Base-by-base conservation (phyloP, 768 basidiomycete species). In the Pilatotrama ljubarskyi region DNA sequence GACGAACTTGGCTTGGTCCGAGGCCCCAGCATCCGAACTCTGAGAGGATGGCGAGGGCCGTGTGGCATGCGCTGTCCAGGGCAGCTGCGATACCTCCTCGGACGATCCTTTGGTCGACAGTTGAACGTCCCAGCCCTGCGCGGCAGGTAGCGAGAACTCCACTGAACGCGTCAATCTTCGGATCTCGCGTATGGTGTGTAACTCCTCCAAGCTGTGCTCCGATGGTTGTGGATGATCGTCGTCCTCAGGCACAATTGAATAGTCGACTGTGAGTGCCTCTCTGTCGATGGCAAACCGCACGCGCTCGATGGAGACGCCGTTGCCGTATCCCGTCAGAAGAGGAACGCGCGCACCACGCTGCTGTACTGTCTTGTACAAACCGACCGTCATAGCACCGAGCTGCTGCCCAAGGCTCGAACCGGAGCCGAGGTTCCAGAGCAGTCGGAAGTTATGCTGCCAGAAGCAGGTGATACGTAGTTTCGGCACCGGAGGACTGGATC, bases 371-470 rank as follows among this genome's bases (percentile, higher is more conserved):
- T 93, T 91, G 68, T 90, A 80, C 43, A 96, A 75, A 24, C 92
- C 91, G 7, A 93, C 73, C 17, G 88, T 80, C 83, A 96, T 92
- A 5, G 89, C 85, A n/a, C 88, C 87, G 1, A 98, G 80, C 65
- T 96, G 93, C 64, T 93, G 91, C 9, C 84, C 80, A 10, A 93
- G 67, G 29, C 83, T 80, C 15, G 83, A 77, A 1, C 84, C 79
- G 0, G 87, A 82, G 7, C 85, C 86, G 51, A 94, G 81, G 38
- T 85, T 90, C 93, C 93, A 96, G 38, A 92, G 72, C 0, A 92
- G 83, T 63, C 91, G 90, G 26, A 96, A 82, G 75, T 97, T 92
- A 71, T 96, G 95, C 70, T 95, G 92, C 91, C 93, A 96, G 70
- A 96, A 95, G 69, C 92, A 95, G 1, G 91, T 94, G 62, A 95